A percentile compares a stretch with the other conserved stretches of the same genome.
Evolutionary conservation across 345 rosid genomes (phyloP).

Genomic region (Aquilaria malaccensis): DNA sequence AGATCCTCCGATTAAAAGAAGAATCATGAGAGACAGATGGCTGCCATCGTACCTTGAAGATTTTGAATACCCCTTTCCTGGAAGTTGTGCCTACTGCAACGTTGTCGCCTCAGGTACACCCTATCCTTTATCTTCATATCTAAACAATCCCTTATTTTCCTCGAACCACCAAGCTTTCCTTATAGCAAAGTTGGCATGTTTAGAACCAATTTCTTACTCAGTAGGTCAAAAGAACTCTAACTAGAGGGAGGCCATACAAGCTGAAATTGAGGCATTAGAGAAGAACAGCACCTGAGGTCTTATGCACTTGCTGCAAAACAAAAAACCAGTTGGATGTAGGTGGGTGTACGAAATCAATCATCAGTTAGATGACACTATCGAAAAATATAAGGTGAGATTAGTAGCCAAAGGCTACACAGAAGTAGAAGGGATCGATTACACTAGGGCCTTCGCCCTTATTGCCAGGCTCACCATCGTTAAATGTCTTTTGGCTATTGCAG

Average conservation of each 20-base stretch:
- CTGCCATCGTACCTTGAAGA: too few relatives aligned
- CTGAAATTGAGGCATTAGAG: neutral
- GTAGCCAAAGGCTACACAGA: neutral
- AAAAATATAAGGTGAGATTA: neutral
- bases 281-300: neutral
- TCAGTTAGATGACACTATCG: neutral
- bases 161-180: neutral
- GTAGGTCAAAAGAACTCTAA: neutral
- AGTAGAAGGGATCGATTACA: neutral
- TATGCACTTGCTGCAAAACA: neutral
- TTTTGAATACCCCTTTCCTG: too few relatives aligned
- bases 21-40: too few relatives aligned
- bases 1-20: too few relatives aligned
- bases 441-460: neutral
- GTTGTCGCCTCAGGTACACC: too few relatives aligned
- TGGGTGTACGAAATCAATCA: neutral
- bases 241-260: neutral
- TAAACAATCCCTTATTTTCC: neutral
- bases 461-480: too few relatives aligned
- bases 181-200: neutral
- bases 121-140: neutral
- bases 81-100: too few relatives aligned
- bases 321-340: neutral
- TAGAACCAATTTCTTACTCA: neutral
- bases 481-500: too few relatives aligned